Evolutionary conservation across 768 basidiomycete species (phyloP).

Genomic region (Udeniomyces megalosporus): DNA sequence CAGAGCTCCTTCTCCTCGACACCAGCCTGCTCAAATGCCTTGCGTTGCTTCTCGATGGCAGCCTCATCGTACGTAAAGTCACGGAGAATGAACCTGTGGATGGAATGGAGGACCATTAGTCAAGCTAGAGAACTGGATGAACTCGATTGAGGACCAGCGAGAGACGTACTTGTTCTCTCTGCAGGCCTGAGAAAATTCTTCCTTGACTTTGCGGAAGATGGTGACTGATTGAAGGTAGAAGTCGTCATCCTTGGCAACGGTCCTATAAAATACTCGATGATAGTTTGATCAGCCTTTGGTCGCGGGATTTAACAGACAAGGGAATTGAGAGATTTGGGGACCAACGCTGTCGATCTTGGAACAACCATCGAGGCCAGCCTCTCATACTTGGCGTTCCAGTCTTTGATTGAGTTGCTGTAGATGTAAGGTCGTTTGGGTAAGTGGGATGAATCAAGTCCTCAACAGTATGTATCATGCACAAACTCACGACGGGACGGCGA

Average conservation of each 20-base stretch:
- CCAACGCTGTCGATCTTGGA: constrained; percentile 73
- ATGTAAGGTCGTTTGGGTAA: too few relatives aligned
- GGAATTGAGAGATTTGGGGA: constrained; percentile 8
- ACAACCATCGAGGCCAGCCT: constrained; percentile 76
- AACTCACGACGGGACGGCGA: constrained; percentile 81
- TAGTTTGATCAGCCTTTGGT: not conserved
- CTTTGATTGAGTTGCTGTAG: constrained; percentile 55
- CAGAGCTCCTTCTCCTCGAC: constrained; percentile 89
- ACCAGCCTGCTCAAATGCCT: constrained; percentile 63
- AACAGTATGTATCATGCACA: too few relatives aligned
- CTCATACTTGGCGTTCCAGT: constrained; percentile 83
- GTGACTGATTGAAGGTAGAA: constrained; percentile 71
- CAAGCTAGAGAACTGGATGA: not conserved
- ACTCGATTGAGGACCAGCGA: not conserved
- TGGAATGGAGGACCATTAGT: not conserved
- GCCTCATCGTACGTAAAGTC: constrained; percentile 83
- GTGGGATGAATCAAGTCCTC: too few relatives aligned
- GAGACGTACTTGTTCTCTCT: constrained; percentile 72
- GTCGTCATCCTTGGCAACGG: constrained; percentile 71
- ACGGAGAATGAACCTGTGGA: constrained; percentile 68
- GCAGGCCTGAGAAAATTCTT: constrained; percentile 84
- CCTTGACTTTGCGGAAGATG: constrained; percentile 75
- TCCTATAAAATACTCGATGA: constrained; percentile 32
- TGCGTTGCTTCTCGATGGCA: constrained; percentile 57
- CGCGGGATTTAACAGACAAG: too few relatives aligned